Conservation (phyloP, 441 rosid genomes). For the Syzygium malaccense region DNA sequence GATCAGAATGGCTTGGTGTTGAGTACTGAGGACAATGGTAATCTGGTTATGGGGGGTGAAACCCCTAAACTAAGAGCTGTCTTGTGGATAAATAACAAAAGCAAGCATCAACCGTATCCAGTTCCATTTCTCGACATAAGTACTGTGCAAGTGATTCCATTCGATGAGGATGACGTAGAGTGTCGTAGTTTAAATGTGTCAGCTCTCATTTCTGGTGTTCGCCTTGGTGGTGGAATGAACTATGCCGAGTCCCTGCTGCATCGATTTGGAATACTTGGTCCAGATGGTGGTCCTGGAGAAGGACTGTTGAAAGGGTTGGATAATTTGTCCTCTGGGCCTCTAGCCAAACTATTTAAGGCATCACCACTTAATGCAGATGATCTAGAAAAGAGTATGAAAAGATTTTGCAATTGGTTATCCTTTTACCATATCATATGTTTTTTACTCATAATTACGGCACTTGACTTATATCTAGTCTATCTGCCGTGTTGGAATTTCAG, state of each 20-base stretch:
- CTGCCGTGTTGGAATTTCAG: conserved; percentile 36
- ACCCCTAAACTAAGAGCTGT: conserved; percentile 64
- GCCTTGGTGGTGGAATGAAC: conserved; percentile 93
- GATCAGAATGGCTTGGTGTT: conserved; percentile 21
- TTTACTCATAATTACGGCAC: conserved; percentile 2
- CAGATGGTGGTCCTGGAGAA: conserved; percentile 93
- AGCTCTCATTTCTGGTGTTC: conserved; percentile 75
- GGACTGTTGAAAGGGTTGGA: conserved; percentile 79
- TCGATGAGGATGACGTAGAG: conserved; percentile 71
- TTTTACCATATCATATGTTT: not conserved
- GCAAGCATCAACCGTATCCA: conserved; percentile 27
- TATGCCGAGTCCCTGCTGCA: conserved; percentile 57
- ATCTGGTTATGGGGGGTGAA: conserved; percentile 30
- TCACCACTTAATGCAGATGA: conserved; percentile 45
- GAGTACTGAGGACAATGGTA: conserved; percentile 28
- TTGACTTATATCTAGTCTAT: conserved; percentile 14
- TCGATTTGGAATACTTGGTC: conserved; percentile 66
- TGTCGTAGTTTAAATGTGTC: conserved; percentile 74
- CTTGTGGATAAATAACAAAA: conserved; percentile 74
- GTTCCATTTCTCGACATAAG: conserved; percentile 73
- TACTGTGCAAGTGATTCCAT: conserved; percentile 79
- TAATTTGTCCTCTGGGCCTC: conserved; percentile 75
- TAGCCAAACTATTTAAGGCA: conserved; percentile 75
- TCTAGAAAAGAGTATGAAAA: conserved; percentile 44
- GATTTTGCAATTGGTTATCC: not conserved